Evolutionary conservation across 139 green algal species (phyloP).

Genomic region (Coelastrella sp.): DNA sequence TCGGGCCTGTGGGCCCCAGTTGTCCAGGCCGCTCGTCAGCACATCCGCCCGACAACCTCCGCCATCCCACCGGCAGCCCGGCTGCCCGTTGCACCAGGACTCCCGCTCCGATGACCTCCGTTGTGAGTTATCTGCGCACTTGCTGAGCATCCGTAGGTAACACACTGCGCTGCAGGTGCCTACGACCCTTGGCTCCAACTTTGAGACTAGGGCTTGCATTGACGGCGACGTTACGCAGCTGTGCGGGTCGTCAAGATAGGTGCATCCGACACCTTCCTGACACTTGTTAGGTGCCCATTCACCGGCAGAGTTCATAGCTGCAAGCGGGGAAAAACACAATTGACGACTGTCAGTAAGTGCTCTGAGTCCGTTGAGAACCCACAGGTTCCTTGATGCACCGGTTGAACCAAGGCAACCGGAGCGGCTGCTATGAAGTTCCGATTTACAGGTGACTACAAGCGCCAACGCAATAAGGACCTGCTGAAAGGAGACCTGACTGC

Average conservation of each 20-base stretch:
- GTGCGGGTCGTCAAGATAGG: not conserved
- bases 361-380: no score
- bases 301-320: constrained; percentile 7
- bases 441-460: no score
- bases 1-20: not conserved
- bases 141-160: constrained; percentile 25
- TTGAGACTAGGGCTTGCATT: not conserved
- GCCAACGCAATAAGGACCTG: no score
- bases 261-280: constrained; percentile 26
- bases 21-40: not conserved
- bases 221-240: not conserved
- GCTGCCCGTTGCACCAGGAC: constrained; percentile 31
- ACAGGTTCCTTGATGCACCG: no score
- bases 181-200: not conserved
- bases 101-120: not conserved
- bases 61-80: not conserved
- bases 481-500: no score
- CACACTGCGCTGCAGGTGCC: constrained; percentile 23
- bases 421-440: no score
- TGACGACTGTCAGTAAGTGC: no score
- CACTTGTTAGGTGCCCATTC: not conserved
- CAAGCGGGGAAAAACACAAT: not conserved
- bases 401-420: no score
- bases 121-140: not conserved
- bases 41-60: not conserved